These are phyloP conservation scores for Penicillium sp. DNA, from an alignment of 2,329 filamentous ascomycete genomes.

Conservation along the genomic window DNA sequence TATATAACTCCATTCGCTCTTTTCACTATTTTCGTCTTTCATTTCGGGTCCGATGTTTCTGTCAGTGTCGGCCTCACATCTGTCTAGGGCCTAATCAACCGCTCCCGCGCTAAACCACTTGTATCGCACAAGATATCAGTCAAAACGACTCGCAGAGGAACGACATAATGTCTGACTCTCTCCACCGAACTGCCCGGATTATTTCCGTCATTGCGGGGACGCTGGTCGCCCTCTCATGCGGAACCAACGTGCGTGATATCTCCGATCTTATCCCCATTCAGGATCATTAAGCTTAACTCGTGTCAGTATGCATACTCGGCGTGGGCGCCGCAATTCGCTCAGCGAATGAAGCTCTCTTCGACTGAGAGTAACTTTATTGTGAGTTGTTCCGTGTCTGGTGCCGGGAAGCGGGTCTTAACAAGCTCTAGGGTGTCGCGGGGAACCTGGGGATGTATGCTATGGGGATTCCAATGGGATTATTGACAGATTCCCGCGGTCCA, in stretches of 20 bases:
- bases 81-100: slow-evolving; percentile 10
- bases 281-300: slow-evolving; percentile 20
- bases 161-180: slow-evolving; percentile 31
- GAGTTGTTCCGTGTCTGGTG: slow-evolving; percentile 33
- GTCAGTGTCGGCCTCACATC: not conserved
- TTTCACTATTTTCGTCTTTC: not conserved
- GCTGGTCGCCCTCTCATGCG: slow-evolving; percentile 80
- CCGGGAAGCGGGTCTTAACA: slow-evolving; percentile 29
- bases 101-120: not conserved
- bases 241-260: slow-evolving; percentile 70
- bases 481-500: slow-evolving; percentile 80
- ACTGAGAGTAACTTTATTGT: slow-evolving; percentile 91
- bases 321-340: slow-evolving; percentile 94
- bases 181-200: slow-evolving; percentile 59
- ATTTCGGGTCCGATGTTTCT: slow-evolving; percentile 4
- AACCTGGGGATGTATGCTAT: slow-evolving; percentile 87
- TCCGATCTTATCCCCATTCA: slow-evolving; percentile 1
- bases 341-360: slow-evolving; percentile 81
- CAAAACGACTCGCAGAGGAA: not conserved
- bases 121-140: not conserved
- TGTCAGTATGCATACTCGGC: slow-evolving; percentile 92
- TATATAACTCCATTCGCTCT: slow-evolving; percentile 7
- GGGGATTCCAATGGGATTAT: slow-evolving; percentile 83
- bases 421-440: slow-evolving; percentile 51
- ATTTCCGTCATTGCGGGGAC: slow-evolving; percentile 84